A percentile compares a stretch with the other conserved stretches of the same genome.
Evolutionary conservation across 345 rosid genomes (phyloP).

Genomic region (Lenwebbia sp.): DNA sequence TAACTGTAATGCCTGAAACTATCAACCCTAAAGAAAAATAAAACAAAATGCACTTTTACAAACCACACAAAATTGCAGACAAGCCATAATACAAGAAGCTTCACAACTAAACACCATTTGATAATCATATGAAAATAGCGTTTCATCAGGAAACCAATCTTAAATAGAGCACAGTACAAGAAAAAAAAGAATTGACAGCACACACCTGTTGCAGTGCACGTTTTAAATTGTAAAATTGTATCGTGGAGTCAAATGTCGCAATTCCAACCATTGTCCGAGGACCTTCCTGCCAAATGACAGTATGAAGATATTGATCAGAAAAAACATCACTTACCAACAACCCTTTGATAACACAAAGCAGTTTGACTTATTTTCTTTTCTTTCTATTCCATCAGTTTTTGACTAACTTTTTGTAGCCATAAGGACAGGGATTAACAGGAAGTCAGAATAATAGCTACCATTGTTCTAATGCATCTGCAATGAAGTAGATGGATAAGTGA

Average conservation of each 20-base stretch:
- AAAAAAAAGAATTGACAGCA: background rate
- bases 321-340: background rate
- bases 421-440: background rate
- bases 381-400: background rate
- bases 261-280: slow-evolving; percentile 93
- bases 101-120: background rate
- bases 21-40: background rate
- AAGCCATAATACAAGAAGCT: background rate
- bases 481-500: background rate
- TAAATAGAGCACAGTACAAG: background rate
- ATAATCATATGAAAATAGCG: background rate
- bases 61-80: background rate
- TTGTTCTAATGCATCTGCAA: background rate
- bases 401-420: background rate
- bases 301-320: background rate
- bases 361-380: background rate
- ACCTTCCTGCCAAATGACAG: slow-evolving; percentile 62
- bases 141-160: background rate
- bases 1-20: background rate
- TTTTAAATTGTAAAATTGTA: slow-evolving; percentile 92
- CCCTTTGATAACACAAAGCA: background rate
- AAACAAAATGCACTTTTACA: background rate
- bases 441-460: background rate
- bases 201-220: slow-evolving; percentile 79
- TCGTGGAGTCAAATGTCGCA: slow-evolving; percentile 93